Evolutionary conservation across 805 yeast species (phyloP), one percentile per base, ranked within the genome.

Genomic region (Metschnikowia matae): DNA sequence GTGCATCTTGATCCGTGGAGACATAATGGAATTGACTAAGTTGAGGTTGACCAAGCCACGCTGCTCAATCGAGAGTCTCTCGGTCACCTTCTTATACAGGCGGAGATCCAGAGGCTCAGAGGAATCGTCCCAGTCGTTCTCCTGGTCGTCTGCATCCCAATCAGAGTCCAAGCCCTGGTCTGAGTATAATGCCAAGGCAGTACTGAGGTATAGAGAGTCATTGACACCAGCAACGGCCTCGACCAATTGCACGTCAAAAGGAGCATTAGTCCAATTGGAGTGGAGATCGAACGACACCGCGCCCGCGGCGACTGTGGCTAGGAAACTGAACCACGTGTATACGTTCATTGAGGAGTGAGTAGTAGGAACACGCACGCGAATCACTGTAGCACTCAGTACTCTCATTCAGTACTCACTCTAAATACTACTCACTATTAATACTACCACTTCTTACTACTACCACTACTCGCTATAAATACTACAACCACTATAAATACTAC

Each of bases 1-100:
- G 48, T 87, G 87, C 1, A 90, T 70, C 59, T 82, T 80, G 29
- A 89, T 73, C 43, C 83, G 70, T 3, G 96, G 89, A 1, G 87
- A 68, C 48, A 74, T 64, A 31, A 74, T 66, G 42, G 82, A 77
- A 48, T 78, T 64, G 0, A 76, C 75, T 33, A 82, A 54, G 36
- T 77, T 67, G 33, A 80, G 67, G 52, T 79, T 70, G 7, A 77
- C 63, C 31, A 78, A 58, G 8, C 52, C 57, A 3, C 3, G 15
- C n/a, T 56, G 49, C 7, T 43, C 15, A 2, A 47, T 37, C 3
- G 54, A 26, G 8, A 54, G 53, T 6, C n/a, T 17, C 4, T 31
- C 13, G 7, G 34, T 32, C 10, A 23, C 48, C 11, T 20, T 18
- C 6, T 41, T 39, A 40, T 49, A 49, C 38, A 37, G 40, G 6